These are phyloP conservation scores for Globisporangium abappressorium DNA, from an alignment of 352 stramenopile species.

Conservation along the genomic window DNA sequence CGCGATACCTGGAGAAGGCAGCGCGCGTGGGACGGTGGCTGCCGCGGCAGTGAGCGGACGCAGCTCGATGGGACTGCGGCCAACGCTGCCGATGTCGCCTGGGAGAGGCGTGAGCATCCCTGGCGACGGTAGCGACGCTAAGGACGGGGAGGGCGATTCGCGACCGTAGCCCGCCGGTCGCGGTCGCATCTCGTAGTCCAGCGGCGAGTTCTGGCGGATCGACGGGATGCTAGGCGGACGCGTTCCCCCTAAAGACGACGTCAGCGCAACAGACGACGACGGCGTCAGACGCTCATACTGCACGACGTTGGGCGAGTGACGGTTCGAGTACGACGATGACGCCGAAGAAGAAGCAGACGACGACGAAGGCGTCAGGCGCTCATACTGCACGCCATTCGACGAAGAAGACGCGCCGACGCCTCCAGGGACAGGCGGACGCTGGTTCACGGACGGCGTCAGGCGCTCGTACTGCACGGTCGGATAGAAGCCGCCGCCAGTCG, in stretches of 20 bases:
- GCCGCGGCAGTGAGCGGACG: slow-evolving; percentile 6
- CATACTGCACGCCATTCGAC: slow-evolving; percentile 10
- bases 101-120: slow-evolving; percentile 55
- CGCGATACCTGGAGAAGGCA: not conserved
- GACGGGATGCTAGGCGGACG: slow-evolving; percentile 20
- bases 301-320: slow-evolving; percentile 22
- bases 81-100: slow-evolving; percentile 15
- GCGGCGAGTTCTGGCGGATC: slow-evolving; percentile 28
- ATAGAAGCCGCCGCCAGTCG: slow-evolving; percentile 23
- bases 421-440: slow-evolving; percentile 9
- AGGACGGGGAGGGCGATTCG: slow-evolving; percentile 14
- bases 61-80: slow-evolving; percentile 40
- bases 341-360: not conserved
- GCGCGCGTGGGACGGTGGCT: not conserved
- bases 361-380: slow-evolving; percentile 8
- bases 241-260: slow-evolving; percentile 13
- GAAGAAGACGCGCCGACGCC: not conserved
- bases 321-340: slow-evolving; percentile 1
- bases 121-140: slow-evolving; percentile 45
- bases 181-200: slow-evolving; percentile 42
- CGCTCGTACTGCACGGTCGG: slow-evolving; percentile 22
- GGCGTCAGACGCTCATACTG: slow-evolving; percentile 51
- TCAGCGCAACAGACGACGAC: slow-evolving; percentile 16
- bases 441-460: slow-evolving; percentile 21
- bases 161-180: slow-evolving; percentile 8